Percentiles rank a stretch among this genome's conserved stretches.
Conservation (phyloP, 345 rosid genomes). For the Trapa incisa region DNA sequence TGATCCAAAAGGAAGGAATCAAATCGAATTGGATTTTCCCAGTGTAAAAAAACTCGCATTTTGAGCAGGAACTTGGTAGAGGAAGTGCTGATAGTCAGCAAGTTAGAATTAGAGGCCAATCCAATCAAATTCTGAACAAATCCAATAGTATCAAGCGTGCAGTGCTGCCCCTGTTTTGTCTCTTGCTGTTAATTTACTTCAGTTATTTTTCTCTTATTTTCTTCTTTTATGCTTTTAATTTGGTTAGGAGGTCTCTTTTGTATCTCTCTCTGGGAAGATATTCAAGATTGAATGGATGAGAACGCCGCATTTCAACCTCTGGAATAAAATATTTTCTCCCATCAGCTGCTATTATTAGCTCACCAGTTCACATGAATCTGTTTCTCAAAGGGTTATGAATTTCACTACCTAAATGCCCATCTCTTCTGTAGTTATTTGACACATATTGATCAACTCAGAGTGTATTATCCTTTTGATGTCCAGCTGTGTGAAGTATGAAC, state of each 20-base stretch:
- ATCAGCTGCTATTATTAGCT: background rate
- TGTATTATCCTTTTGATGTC: too few relatives aligned
- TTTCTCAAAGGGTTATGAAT: too few relatives aligned
- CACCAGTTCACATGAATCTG: too few relatives aligned
- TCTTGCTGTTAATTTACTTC: slow-evolving; percentile 2
- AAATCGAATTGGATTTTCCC: background rate
- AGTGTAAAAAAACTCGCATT: background rate
- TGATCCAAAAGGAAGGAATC: background rate
- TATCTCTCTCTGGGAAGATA: background rate
- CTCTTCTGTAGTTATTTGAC: background rate
- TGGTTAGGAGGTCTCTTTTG: slow-evolving; percentile 1
- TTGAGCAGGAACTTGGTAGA: background rate
- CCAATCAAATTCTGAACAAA: background rate
- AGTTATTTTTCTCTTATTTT: background rate
- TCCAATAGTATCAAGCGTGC: background rate
- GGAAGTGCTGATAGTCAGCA: background rate
- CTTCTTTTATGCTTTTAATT: background rate
- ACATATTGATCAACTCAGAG: too few relatives aligned
- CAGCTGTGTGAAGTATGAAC: too few relatives aligned
- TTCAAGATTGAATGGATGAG: slow-evolving; percentile 10
- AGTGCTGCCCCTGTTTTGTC: background rate
- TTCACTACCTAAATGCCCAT: background rate
- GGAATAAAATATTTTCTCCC: slow-evolving; percentile 3
- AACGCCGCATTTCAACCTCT: slow-evolving; percentile 1
- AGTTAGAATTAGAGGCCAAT: background rate